Evolutionary conservation across 306 rosid genomes (phyloP).

Genomic region (Carpinus viminea): DNA sequence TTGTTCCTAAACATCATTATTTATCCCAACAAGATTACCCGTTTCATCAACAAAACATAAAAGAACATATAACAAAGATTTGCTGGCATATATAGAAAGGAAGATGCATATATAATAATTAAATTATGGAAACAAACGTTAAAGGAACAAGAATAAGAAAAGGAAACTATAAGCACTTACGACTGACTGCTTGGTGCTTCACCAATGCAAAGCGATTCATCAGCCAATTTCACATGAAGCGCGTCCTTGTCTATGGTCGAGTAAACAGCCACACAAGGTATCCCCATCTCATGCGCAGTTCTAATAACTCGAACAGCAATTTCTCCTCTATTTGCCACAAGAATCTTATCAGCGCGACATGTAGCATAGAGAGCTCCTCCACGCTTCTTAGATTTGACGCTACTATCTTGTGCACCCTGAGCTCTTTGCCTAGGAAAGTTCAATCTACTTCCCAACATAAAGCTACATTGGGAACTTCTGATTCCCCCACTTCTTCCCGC

Average conservation of each 20-base stretch:
- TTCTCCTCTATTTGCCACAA: conserved; percentile 92
- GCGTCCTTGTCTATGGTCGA: conserved; percentile 95
- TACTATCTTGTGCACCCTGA: conserved; percentile 32
- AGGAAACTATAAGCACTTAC: conserved; percentile 41
- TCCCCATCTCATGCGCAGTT: conserved; percentile 95
- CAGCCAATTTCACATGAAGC: conserved; percentile 95
- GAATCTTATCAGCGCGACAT: conserved; percentile 67
- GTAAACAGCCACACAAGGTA: conserved; percentile 98
- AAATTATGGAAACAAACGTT: neutral
- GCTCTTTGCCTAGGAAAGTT: conserved; percentile 54
- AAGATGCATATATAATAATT: neutral
- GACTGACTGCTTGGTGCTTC: conserved; percentile 93
- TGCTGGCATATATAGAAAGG: neutral
- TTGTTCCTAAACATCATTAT: neutral
- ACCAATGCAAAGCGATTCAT: conserved; percentile 94
- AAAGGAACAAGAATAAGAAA: neutral
- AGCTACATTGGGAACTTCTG: conserved; percentile 68
- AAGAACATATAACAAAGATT: neutral
- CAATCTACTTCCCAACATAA: conserved; percentile 54
- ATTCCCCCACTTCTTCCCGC: conserved; percentile 47
- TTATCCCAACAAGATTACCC: neutral
- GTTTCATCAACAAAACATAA: neutral
- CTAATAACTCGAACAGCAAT: conserved; percentile 95
- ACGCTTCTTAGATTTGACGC: conserved; percentile 33
- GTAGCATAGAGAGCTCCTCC: conserved; percentile 50